Evolutionary conservation across 805 yeast genomes (phyloP), one percentile per base, ranked within the genome.

Genomic region (Clavispora fructus): DNA sequence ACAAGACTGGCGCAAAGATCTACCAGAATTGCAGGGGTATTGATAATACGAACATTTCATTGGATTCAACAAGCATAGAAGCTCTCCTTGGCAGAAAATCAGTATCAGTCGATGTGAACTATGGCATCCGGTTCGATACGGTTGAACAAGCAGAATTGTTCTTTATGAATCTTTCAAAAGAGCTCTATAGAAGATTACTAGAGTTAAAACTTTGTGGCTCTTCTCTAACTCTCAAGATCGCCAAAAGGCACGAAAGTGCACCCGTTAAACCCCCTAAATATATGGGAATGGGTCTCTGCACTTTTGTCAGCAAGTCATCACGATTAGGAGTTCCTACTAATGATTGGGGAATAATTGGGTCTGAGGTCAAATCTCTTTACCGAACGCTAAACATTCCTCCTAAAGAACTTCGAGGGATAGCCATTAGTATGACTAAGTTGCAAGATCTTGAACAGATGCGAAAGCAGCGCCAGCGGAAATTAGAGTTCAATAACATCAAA

Each of bases 231-330:
- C 64, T 91, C 35, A 85, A 83, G 54, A 54, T 91, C 5, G 83
- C 90, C 44, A 71, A 73, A 45, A 68, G 95, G 40, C 79, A 85
- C 2, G 66, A 69, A 1, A 74, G 71, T 46, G 95, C 95, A 0
- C 91, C 95, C 0, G 61, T 83, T 2, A 79, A 80, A 16, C 87
- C 97, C 0, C 76, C 85, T 1, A 94, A 92, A 58, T 83, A 69
- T 62, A 52, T 94, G 57, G 99, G 99, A 0, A 80, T 85, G 80
- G 98, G 99, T 0, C 61, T 61, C 12, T 88, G 96, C 63, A 88
- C 83, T 42, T 68, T 83, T 30, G 65, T 75, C 11, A 79, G 82
- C 38, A 82, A 80, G 53, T 70, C 83, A 10, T 67, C 84, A 2
- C 70, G 70, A 30, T 58, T 92, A 12, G 89, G 90, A 0, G 60